A percentile compares a stretch with the other conserved stretches of the same genome.
These are phyloP conservation scores for Tulasnella sp. DNA, from an alignment of 768 basidiomycete species.

Conservation along the genomic window DNA sequence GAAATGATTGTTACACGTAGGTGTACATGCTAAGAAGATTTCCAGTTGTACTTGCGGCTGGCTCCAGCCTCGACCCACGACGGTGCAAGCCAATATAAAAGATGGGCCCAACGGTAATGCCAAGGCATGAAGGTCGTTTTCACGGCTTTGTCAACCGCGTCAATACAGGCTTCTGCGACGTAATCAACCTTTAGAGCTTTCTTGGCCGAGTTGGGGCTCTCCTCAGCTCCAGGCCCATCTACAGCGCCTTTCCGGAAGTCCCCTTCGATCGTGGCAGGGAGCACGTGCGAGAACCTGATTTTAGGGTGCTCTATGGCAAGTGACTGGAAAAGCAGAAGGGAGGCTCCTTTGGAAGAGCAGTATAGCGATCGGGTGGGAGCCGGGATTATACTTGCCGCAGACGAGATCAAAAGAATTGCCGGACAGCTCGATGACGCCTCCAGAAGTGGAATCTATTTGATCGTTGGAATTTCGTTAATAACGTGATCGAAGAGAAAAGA, in stretches of 20 bases:
- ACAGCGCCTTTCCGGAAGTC: slow-evolving; percentile 73
- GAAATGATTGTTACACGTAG: background rate
- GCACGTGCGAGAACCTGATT: slow-evolving; percentile 52
- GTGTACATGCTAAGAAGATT: background rate
- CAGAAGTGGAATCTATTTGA: slow-evolving; percentile 64
- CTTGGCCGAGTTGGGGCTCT: slow-evolving; percentile 36
- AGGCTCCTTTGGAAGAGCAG: slow-evolving; percentile 72
- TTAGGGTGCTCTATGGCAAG: slow-evolving; percentile 72
- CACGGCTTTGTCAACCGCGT: slow-evolving; percentile 51
- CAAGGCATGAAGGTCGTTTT: slow-evolving; percentile 53
- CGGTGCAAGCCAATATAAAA: slow-evolving; percentile 61
- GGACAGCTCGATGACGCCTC: slow-evolving; percentile 55
- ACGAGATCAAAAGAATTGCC: slow-evolving; percentile 70
- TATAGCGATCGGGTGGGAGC: slow-evolving; percentile 83
- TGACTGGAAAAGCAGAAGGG: slow-evolving; percentile 66
- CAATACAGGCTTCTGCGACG: slow-evolving; percentile 54
- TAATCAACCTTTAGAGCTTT: slow-evolving; percentile 42
- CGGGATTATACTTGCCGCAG: slow-evolving; percentile 68
- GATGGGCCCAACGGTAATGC: slow-evolving; percentile 38
- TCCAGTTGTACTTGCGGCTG: slow-evolving; percentile 57
- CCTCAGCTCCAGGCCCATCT: slow-evolving; percentile 43
- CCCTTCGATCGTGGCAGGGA: slow-evolving; percentile 54
- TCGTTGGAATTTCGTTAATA: background rate
- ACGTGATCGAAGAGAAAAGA: background rate
- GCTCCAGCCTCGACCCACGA: slow-evolving; percentile 50